phyloP scores from a whole-genome alignment of 148 eudicot species.

The Cornus kousa region DNA sequence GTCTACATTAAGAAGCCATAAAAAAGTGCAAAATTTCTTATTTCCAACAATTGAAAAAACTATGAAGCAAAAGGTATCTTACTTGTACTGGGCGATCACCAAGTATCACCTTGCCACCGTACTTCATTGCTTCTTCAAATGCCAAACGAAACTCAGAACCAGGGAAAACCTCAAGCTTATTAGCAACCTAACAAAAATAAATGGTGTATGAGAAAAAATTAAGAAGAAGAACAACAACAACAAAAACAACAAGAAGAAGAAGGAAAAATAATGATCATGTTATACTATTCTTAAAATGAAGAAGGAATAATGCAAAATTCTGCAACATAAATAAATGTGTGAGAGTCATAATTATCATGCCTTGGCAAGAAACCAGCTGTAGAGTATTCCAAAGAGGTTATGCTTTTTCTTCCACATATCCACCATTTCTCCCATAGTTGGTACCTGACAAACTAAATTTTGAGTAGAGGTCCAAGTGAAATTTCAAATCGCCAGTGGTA shows the following conservation, averaged over 20 bases:
- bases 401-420: slow-evolving; percentile 92
- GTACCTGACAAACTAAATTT: slow-evolving; percentile 50
- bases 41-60: slow-evolving; percentile 14
- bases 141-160: slow-evolving; percentile 97
- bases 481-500: not conserved
- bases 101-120: slow-evolving; percentile 90
- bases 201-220: no score
- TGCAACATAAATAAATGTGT: not conserved
- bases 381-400: slow-evolving; percentile 77
- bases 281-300: not conserved
- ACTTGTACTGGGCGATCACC: slow-evolving; percentile 99
- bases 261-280: not conserved
- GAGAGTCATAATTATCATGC: slow-evolving; percentile 29
- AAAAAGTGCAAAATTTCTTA: not conserved
- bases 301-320: not conserved
- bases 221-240: not conserved
- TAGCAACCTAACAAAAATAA: slow-evolving; percentile 57
- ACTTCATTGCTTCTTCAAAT: slow-evolving; percentile 90
- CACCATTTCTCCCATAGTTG: slow-evolving; percentile 82
- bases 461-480: slow-evolving; percentile 15
- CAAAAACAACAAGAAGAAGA: not conserved
- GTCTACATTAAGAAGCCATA: not conserved
- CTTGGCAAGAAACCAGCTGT: slow-evolving; percentile 99
- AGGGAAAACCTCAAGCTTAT: slow-evolving; percentile 89
- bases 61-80: slow-evolving; percentile 25